Percentiles rank a stretch among this genome's conserved stretches.
Conservation (phyloP, 2,329 filamentous ascomycete species). For the Aschersonia sp. region DNA sequence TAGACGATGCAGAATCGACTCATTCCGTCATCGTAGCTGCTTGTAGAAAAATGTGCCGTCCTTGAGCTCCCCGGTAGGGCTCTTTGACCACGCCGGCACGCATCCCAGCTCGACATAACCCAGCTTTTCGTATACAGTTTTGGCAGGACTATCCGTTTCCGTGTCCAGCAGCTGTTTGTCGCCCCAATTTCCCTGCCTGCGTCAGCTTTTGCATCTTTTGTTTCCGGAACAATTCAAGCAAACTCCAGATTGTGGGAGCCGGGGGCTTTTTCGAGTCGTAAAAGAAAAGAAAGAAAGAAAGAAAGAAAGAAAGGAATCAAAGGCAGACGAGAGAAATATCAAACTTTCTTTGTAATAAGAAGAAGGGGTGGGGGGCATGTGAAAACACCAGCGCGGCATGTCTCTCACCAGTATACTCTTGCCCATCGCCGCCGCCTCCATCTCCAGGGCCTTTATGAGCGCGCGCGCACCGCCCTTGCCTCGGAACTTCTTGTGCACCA, state of each 20-base stretch:
- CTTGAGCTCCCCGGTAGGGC: constrained; percentile 30
- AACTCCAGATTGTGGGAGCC: too few species aligned
- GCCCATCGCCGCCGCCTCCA: constrained; percentile 31
- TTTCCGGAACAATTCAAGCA: too few species aligned
- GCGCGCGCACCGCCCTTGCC: constrained; percentile 33
- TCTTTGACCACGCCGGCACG: constrained; percentile 37
- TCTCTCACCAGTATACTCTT: constrained; percentile 36
- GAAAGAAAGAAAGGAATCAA: neutral
- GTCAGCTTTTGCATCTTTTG: too few species aligned
- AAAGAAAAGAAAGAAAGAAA: neutral
- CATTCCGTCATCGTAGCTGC: constrained; percentile 20
- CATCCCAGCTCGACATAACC: constrained; percentile 40
- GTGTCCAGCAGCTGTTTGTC: constrained; percentile 32
- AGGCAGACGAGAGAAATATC: neutral
- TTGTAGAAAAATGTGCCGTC: constrained; percentile 46
- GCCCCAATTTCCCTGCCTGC: too few species aligned
- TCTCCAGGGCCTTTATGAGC: constrained; percentile 40
- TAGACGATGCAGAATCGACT: too few species aligned
- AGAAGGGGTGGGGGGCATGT: neutral
- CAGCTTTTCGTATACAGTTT: constrained; percentile 37
- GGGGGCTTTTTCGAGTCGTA: neutral
- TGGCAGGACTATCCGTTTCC: constrained; percentile 34
- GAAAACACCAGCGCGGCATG: neutral
- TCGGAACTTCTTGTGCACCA: constrained; percentile 37
- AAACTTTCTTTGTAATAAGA: neutral